Evolutionary conservation across 2,329 filamentous ascomycete species (phyloP).

Genomic region (Neopestalotiopsis clavispora): DNA sequence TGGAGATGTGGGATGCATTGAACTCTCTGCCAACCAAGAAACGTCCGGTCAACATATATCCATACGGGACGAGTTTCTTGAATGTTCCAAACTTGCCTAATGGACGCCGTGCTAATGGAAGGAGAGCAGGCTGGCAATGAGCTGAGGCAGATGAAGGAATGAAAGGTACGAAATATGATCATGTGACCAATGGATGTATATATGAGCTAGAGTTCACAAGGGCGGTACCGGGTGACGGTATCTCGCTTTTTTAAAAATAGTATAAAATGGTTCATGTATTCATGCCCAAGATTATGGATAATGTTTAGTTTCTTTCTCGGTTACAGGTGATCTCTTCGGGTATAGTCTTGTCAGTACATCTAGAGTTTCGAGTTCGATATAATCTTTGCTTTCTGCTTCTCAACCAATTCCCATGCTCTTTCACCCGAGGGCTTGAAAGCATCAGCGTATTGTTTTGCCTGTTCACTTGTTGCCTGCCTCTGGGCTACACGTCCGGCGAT

Average conservation of each 20-base stretch:
- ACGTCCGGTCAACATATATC: slow-evolving; percentile 40
- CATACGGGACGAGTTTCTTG: slow-evolving; percentile 23
- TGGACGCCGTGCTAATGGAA: slow-evolving; percentile 26
- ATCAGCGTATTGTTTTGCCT: slow-evolving; percentile 63
- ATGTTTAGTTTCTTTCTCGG: no score
- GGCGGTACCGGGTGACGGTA: not conserved
- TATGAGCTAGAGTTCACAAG: not conserved
- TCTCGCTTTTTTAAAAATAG: not conserved
- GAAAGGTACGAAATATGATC: slow-evolving; percentile 5
- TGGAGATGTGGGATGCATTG: slow-evolving; percentile 83
- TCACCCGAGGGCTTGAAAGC: slow-evolving; percentile 14
- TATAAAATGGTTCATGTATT: no score
- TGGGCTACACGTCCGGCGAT: slow-evolving; percentile 84
- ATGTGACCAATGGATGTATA: slow-evolving; percentile 7
- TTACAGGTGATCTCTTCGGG: no score
- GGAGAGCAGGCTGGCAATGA: slow-evolving; percentile 12
- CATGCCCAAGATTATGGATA: no score
- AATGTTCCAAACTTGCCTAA: slow-evolving; percentile 38
- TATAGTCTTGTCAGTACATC: not conserved
- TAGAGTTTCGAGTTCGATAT: slow-evolving; percentile 3
- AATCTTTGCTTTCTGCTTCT: not conserved
- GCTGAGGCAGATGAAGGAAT: not conserved
- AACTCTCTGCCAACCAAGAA: slow-evolving; percentile 55
- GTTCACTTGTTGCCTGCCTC: slow-evolving; percentile 83
- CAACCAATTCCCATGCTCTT: slow-evolving; percentile 12